Percentiles rank a stretch among this genome's conserved stretches.
phyloP scores from a whole-genome alignment of 225 moss, liverwort and hornwort species.

The Climacium dendroides region DNA sequence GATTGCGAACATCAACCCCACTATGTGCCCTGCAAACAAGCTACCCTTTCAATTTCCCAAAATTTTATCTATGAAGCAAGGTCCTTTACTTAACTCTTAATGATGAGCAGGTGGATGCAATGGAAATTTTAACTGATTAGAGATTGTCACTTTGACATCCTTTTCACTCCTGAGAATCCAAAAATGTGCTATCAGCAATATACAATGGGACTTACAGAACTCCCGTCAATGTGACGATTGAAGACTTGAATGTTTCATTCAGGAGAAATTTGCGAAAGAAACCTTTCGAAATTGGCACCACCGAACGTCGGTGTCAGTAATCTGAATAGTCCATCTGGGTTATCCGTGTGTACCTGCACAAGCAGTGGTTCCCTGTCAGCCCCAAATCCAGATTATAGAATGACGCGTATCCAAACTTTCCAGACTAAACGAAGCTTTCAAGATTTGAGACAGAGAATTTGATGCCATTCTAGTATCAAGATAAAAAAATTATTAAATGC shows the following conservation, averaged over 20 bases:
- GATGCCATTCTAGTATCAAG: neutral
- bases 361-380: neutral
- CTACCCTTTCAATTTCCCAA: neutral
- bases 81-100: neutral
- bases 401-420: neutral
- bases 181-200: neutral
- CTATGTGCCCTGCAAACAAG: neutral
- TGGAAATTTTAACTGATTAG: neutral
- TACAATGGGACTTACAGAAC: neutral
- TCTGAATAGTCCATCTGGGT: constrained; percentile 53
- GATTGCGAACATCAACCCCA: neutral
- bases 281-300: constrained; percentile 6
- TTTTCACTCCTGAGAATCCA: neutral
- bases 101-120: neutral
- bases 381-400: neutral
- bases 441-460: neutral
- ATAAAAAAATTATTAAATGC: neutral
- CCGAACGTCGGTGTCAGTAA: constrained; percentile 49
- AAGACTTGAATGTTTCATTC: neutral
- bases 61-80: neutral
- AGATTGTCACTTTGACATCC: neutral
- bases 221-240: constrained; percentile 31
- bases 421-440: neutral
- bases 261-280: neutral
- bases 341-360: constrained; percentile 53